Percentiles rank a stretch among this genome's conserved stretches.
Conservation (phyloP, 495 filamentous ascomycete genomes). For the Rhizodiscina lignyota region DNA sequence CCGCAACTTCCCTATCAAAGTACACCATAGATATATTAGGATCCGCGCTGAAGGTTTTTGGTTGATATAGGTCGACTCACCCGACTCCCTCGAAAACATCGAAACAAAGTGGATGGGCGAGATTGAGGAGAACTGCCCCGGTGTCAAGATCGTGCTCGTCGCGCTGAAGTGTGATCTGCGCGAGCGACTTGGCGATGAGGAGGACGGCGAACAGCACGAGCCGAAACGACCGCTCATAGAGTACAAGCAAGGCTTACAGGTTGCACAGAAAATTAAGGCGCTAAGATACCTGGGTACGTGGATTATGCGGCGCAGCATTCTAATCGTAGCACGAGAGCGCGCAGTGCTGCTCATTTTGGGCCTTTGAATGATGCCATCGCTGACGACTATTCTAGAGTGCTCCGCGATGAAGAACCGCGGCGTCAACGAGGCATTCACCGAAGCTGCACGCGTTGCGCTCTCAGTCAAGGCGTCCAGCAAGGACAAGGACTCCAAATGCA, state of each 20-base stretch:
- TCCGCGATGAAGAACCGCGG: conserved; percentile 94
- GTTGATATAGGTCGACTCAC: conserved; percentile 75
- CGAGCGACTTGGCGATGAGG: conserved; percentile 44
- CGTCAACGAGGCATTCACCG: conserved; percentile 96
- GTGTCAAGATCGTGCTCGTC: conserved; percentile 87
- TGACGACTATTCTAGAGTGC: no score
- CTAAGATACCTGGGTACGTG: conserved; percentile 70
- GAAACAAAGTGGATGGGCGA: conserved; percentile 96
- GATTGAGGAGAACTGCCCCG: conserved; percentile 92
- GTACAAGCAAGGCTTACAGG: conserved; percentile 84
- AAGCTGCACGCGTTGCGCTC: conserved; percentile 91
- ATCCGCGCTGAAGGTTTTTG: no score
- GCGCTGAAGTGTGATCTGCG: conserved; percentile 93
- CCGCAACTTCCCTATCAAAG: no score
- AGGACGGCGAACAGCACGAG: conserved; percentile 33
- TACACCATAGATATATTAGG: no score
- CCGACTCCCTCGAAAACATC: conserved; percentile 93
- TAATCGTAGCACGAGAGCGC: conserved; percentile 43
- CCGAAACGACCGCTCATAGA: conserved; percentile 60
- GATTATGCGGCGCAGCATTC: background rate
- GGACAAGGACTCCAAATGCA: conserved; percentile 16
- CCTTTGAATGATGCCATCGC: no score
- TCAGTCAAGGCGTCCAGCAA: conserved; percentile 55
- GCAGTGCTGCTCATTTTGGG: no score
- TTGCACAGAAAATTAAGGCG: conserved; percentile 75